These are phyloP conservation scores for Triticum turgidum DNA, from an alignment of 176 grass and related monocot genomes.

Conservation along the genomic window DNA sequence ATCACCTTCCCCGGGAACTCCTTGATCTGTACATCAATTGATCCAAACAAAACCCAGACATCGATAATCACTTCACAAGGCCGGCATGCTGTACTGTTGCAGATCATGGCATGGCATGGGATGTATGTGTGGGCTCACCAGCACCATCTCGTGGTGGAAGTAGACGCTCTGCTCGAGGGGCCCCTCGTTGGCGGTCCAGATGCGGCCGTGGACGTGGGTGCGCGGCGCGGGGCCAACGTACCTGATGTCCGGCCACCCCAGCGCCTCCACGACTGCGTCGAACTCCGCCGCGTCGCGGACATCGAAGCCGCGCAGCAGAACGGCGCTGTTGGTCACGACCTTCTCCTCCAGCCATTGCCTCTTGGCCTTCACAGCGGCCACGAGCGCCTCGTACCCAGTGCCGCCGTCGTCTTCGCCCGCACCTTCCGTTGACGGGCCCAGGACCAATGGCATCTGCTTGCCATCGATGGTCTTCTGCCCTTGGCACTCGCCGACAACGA, in stretches of 20 bases:
- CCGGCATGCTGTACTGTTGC: background rate
- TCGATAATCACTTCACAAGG: background rate
- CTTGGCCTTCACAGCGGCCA: slow-evolving; percentile 20
- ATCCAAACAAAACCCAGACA: background rate
- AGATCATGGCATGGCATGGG: background rate
- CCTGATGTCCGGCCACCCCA: slow-evolving; percentile 61
- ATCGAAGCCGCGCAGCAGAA: slow-evolving; percentile 56
- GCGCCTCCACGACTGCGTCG: slow-evolving; percentile 51
- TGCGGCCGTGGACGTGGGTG: slow-evolving; percentile 56
- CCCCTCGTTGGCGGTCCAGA: slow-evolving; percentile 73
- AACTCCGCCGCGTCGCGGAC: slow-evolving; percentile 47
- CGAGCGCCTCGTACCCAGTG: slow-evolving; percentile 31
- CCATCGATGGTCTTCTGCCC: slow-evolving; percentile 58
- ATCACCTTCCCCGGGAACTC: slow-evolving; percentile 49
- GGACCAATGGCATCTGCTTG: slow-evolving; percentile 54
- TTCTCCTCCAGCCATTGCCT: slow-evolving; percentile 50
- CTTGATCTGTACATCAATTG: background rate
- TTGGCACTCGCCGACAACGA: slow-evolving; percentile 43
- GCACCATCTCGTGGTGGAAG: slow-evolving; percentile 58
- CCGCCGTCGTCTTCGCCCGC: background rate
- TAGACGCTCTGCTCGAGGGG: slow-evolving; percentile 65
- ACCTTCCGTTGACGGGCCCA: background rate
- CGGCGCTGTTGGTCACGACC: slow-evolving; percentile 40
- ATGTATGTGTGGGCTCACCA: slow-evolving; percentile 3
- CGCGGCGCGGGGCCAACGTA: slow-evolving; percentile 61